Evolutionary conservation across 75 land plant genomes (phyloP), one percentile per base, ranked within the genome.

Genomic region (Picea glauca): DNA sequence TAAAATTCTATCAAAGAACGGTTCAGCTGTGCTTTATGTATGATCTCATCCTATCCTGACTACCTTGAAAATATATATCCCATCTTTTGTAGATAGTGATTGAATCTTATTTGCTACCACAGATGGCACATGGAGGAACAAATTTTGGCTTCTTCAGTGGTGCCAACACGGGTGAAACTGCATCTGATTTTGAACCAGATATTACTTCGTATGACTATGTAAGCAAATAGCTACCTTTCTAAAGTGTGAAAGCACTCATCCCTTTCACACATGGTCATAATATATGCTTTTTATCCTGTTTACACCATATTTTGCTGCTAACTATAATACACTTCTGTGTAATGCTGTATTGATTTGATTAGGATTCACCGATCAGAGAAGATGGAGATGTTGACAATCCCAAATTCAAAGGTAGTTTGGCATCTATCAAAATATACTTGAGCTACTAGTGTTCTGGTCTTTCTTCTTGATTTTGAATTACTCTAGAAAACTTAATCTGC

Each of bases 51-150:
- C 17, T 7, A 26, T 65, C 23, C 31, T 3, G 26, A 50, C 20
- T 43, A 66, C 26, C 31, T 65, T 12, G 38, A 8, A 20, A 18
- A 14, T n/a, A 26, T 38, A 23, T 66, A 14, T 38, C 35, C 50
- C 23, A 23, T 23, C 33, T 70, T 2, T 9, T 1, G 33, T 21
- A 40, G 2, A 5, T 70, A 70, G 50, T 7, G 63, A 46, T 14
- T 67, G 66, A 56, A 7, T 21, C 4, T 20, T 75, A 31, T 74
- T 75, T n/a, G 59, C 7, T 60, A 26, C 82, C 82, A 63, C 85
- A 96, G 99, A 96, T 96, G 99, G 99, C 91, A 31, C 99, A 96
- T 85, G 99, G 99, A 79, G 99, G 99, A 23, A 94, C 94, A 67
- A 96, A 92, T 75, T 96, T 96, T 89, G 99, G 99, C 26, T 96